A percentile compares a stretch with the other conserved stretches of the same genome.
These are phyloP conservation scores for Crithidia expoeki DNA, from an alignment of 208 protist species.

Conservation along the genomic window DNA sequence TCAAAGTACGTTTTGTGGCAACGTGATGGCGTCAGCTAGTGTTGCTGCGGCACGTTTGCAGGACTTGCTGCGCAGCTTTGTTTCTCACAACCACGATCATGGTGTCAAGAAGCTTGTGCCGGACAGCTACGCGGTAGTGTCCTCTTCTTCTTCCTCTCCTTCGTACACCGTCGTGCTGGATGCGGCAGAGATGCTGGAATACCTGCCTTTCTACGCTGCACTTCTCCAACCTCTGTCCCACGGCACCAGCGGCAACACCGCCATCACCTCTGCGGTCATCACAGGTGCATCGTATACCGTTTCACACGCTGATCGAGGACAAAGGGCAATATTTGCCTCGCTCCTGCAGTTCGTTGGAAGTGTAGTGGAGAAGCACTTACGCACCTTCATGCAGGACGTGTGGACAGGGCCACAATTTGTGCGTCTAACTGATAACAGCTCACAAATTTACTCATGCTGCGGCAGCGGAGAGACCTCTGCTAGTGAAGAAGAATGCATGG, in stretches of 20 bases:
- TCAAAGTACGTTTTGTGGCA: neutral
- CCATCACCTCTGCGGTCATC: neutral
- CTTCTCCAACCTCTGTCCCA: neutral
- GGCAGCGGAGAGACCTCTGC: neutral
- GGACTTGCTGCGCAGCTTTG: constrained; percentile 34
- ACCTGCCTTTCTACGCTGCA: constrained; percentile 25
- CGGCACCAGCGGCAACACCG: neutral
- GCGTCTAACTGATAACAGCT: neutral
- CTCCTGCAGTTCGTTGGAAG: constrained; percentile 26
- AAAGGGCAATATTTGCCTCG: neutral
- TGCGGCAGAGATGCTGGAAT: constrained; percentile 39
- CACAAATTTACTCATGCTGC: neutral
- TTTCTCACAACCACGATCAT: constrained; percentile 16
- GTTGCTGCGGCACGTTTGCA: constrained; percentile 31
- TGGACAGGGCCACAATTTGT: constrained; percentile 13
- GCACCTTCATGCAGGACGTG: constrained; percentile 23
- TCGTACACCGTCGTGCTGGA: constrained; percentile 50
- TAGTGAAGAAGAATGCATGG: neutral
- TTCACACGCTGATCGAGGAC: no score
- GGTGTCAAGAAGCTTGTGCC: constrained; percentile 28
- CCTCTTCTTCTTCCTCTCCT: constrained; percentile 6
- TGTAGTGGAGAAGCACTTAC: constrained; percentile 30
- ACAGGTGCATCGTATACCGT: neutral
- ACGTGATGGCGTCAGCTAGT: constrained; percentile 17
- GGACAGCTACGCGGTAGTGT: constrained; percentile 21